Evolutionary conservation across 2,329 filamentous ascomycete species (phyloP), one percentile per base, ranked within the genome.

Genomic region (Xylaria sp.): DNA sequence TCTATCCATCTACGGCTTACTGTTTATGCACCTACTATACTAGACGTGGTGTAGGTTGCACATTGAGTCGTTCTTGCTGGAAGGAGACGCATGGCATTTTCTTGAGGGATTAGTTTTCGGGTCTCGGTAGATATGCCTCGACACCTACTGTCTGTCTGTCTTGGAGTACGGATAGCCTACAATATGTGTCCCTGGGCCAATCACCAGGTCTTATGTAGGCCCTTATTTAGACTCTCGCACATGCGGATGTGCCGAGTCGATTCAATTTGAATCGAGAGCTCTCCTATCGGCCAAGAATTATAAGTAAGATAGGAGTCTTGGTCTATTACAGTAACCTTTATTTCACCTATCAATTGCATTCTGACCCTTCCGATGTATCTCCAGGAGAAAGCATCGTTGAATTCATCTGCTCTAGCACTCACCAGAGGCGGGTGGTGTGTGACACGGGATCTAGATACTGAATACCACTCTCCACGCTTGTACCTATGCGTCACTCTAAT

Each of bases 1-100:
- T 32, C 6, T n/a, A 8, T 63, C 6, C 19, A 42, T 47, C 55
- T 12, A 51, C 36, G 36, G 59, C 59, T 67, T 63, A 63, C 64
- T 67, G 64, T 67, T 63, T 34, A 45, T 58, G 21, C 47, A 39
- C 24, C 19, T 9, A 34, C 32, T 14, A 21, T 36, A 47, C 11
- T 36, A 48, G 24, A 66, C 32, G 42, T 48, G 42, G 45, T 36
- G 42, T 51, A 50, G 19, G 48, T 61, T 61, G 58, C 58, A 19
- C 24, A 27, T 65, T 32, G 8, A 36, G 11, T 36, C 7, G 9
- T 39, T 61, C 32, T 14, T 42, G 24, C 4, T 11, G 8, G n/a
- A 48, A 48, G n/a, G 47, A 48, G 47, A 24, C 14, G 14, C 39
- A 42, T 17, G 39, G 39, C 11, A 42, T 42, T 17, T 11, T 42